These are phyloP conservation scores for Leccinum disarticulatum DNA, from an alignment of 768 basidiomycete species.

Conservation along the genomic window DNA sequence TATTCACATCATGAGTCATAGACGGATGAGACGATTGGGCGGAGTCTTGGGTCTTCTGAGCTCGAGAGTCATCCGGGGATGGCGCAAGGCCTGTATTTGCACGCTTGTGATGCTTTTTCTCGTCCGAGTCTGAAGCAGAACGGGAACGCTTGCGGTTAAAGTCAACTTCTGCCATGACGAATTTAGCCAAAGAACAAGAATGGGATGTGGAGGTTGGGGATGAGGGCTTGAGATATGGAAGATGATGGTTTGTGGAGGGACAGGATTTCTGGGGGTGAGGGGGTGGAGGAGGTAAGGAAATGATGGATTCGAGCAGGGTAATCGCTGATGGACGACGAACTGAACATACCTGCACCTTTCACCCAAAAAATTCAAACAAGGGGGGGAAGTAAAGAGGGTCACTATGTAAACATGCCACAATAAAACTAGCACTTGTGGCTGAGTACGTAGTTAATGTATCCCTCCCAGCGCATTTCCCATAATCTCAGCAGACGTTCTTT, in stretches of 20 bases:
- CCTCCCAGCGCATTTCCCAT: constrained; percentile 52
- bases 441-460: constrained; percentile 34
- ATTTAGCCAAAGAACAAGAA: constrained; percentile 48
- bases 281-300: constrained; percentile 53
- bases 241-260: constrained; percentile 37
- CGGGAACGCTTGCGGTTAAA: constrained; percentile 83
- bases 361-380: not conserved
- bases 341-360: constrained; percentile 35
- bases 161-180: constrained; percentile 86
- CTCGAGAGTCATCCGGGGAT: constrained; percentile 60
- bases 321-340: constrained; percentile 32
- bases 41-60: constrained; percentile 46
- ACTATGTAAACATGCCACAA: constrained; percentile 22
- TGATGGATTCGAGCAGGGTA: constrained; percentile 58
- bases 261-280: constrained; percentile 51
- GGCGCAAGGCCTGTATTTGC: constrained; percentile 74
- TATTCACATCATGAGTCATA: constrained; percentile 57
- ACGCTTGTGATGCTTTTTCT: constrained; percentile 79
- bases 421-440: constrained; percentile 18
- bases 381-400: constrained; percentile 8
- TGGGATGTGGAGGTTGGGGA: constrained; percentile 40
- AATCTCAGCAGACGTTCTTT: constrained; percentile 41
- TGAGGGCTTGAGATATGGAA: constrained; percentile 43
- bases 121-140: constrained; percentile 79
- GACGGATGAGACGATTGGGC: constrained; percentile 39